Evolutionary conservation across 345 rosid genomes (phyloP), one percentile per base, ranked within the genome.

Genomic region (Brassica incana): DNA sequence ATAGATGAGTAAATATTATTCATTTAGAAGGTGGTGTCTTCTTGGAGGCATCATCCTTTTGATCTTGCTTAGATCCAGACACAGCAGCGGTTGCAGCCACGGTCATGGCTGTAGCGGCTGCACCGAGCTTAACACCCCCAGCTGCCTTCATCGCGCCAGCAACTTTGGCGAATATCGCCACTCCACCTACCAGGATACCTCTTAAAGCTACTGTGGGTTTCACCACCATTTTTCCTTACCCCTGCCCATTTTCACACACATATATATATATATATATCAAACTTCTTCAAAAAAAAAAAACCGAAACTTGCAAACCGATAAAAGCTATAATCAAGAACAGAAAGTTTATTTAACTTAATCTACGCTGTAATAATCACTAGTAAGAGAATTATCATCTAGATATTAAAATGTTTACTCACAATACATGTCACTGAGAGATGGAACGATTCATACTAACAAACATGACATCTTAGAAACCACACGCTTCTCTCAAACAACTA

Each of bases 141-240:
- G 93, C 98, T 2, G 96, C 96, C 78, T 94, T 94, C 97, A 94
- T 87, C 14, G 69, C 93, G 38, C 87, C 92, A 6, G 93, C 94
- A 45, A 90, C 82, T 84, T 94, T 90, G 0, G 98, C 94, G 74
- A 89, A 88, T 72, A 84, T 85, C 1, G 97, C 97, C 33, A 94
- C 62, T 33, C 97, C 96, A 30, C 97, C 96, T 11, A 94, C 96
- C 11, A 94, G 80, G 2, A 88, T 69, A 66, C 93, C 98, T 83
- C 98, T 90, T 78, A 94, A 78, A 18, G 92, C 96, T 29, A 94
- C 96, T 0, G 97, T 89, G n/a, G 98, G 96, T 82, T 92, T 94
- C 77, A 94, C 86, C 2, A 87, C 80, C 98, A 94, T 94, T 66
- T 61, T 60, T 69, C 61, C 62, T 73, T 4, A 11, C 23, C 29